Conservation (phyloP, 73 alveolate genomes). For the Symbiodinium natans region DNA sequence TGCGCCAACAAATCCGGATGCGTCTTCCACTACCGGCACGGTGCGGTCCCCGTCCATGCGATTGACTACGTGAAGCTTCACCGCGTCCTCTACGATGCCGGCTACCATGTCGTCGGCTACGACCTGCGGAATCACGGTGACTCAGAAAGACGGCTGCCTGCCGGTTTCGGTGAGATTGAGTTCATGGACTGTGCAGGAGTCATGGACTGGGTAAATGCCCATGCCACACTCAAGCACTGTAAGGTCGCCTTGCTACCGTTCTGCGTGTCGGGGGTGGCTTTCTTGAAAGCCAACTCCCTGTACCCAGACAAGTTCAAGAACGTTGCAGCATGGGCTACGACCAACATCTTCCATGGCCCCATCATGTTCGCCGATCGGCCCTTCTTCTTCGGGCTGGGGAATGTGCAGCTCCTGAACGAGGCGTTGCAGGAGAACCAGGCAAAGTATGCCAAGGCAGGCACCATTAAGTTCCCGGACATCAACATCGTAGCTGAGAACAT, state of each 20-base stretch:
- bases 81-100: constrained; percentile 41
- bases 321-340: constrained; percentile 59
- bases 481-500: background rate
- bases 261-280: constrained; percentile 72
- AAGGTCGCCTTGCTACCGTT: constrained; percentile 51
- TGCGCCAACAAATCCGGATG: background rate
- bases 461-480: constrained; percentile 24
- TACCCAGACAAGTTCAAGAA: constrained; percentile 73
- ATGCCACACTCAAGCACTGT: constrained; percentile 23
- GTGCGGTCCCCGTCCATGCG: background rate
- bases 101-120: constrained; percentile 27
- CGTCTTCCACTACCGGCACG: background rate
- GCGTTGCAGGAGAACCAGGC: constrained; percentile 58
- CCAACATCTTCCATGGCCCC: constrained; percentile 59
- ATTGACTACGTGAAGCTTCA: constrained; percentile 41
- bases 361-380: constrained; percentile 52
- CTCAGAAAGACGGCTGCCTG: constrained; percentile 50
- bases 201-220: constrained; percentile 74
- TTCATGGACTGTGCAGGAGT: constrained; percentile 56
- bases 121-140: constrained; percentile 76
- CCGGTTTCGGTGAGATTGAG: constrained; percentile 46
- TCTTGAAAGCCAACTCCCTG: constrained; percentile 64
- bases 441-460: constrained; percentile 27
- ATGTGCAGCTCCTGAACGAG: constrained; percentile 49
- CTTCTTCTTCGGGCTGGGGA: constrained; percentile 56